phyloP scores from a whole-genome alignment of 2,329 filamentous ascomycete genomes.

The Cladophialophora chaetospira region DNA sequence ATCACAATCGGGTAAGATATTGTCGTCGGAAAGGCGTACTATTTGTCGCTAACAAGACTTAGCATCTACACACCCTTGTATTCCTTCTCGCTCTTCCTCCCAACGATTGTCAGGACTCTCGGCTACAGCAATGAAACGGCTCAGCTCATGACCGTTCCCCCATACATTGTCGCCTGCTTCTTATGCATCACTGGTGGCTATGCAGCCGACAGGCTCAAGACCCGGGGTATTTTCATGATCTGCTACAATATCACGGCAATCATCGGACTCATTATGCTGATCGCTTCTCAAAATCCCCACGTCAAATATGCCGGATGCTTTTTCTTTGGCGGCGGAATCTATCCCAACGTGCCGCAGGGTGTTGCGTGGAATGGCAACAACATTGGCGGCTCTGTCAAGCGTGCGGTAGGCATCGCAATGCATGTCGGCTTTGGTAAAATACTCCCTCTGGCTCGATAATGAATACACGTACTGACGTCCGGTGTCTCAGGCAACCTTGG shows the following conservation, averaged over 20 bases:
- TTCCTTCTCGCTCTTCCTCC: conserved; percentile 62
- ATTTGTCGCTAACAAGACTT: conserved; percentile 11
- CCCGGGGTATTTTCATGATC: conserved; percentile 75
- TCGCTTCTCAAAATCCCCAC: conserved; percentile 59
- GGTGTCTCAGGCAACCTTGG: conserved; percentile 45
- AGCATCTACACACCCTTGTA: conserved; percentile 60
- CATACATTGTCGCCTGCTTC: conserved; percentile 63
- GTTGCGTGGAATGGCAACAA: conserved; percentile 90
- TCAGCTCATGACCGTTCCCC: conserved; percentile 68
- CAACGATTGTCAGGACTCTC: conserved; percentile 59
- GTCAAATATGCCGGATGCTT: conserved; percentile 84
- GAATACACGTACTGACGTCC: not conserved
- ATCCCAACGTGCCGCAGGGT: conserved; percentile 82
- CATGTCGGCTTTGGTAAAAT: conserved; percentile 92
- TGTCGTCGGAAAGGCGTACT: not conserved
- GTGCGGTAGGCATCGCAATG: conserved; percentile 83
- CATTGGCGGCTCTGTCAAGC: conserved; percentile 83
- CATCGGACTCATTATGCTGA: conserved; percentile 75
- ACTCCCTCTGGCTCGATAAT: conserved; percentile 67
- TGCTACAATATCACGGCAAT: conserved; percentile 68
- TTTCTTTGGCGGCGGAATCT: conserved; percentile 82
- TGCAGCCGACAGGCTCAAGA: conserved; percentile 58
- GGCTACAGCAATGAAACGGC: conserved; percentile 58
- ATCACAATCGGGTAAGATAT: conserved; percentile 28
- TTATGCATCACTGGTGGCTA: conserved; percentile 57